Conservation (phyloP, 2,329 filamentous ascomycete species). For the Domatiomyces globalis region DNA sequence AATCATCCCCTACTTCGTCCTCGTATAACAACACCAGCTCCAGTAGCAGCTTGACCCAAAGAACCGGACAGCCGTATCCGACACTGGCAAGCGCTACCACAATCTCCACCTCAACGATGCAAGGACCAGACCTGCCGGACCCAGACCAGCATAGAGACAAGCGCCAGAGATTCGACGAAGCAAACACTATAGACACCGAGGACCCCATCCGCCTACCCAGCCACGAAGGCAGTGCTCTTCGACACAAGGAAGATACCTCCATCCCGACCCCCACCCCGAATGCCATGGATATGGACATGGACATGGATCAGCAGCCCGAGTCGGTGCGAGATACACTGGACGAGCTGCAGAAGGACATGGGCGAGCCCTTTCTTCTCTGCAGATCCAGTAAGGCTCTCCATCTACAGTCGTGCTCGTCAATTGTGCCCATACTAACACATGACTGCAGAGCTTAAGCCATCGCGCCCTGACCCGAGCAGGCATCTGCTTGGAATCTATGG, state of each 20-base stretch:
- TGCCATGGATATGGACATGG: slow-evolving; percentile 1
- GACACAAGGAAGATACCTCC: slow-evolving; percentile 5
- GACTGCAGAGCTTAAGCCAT: slow-evolving; percentile 30
- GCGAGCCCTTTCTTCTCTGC: slow-evolving; percentile 35
- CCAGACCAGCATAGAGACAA: slow-evolving; percentile 16
- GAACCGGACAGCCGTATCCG: slow-evolving; percentile 9
- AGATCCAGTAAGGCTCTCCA: slow-evolving; percentile 37
- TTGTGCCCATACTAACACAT: slow-evolving; percentile 31
- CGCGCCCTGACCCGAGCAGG: slow-evolving; percentile 42
- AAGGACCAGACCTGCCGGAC: slow-evolving; percentile 24
- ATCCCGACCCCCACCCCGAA: neutral
- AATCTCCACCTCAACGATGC: slow-evolving; percentile 4
- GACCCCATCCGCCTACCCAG: neutral
- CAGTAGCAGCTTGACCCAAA: neutral
- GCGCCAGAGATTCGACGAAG: slow-evolving; percentile 10
- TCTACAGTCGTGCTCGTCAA: slow-evolving; percentile 17
- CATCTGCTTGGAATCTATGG: slow-evolving; percentile 47
- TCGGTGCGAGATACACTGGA: slow-evolving; percentile 23
- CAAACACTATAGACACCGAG: slow-evolving; percentile 13
- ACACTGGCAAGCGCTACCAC: neutral
- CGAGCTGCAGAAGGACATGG: slow-evolving; percentile 32
- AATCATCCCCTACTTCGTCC: slow-evolving; percentile 20
- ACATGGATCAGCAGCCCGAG: neutral
- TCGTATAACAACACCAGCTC: neutral
- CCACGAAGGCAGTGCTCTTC: neutral